Evolutionary conservation across 495 filamentous ascomycete genomes (phyloP).

Genomic region (Aspergillus coremiiformis): DNA sequence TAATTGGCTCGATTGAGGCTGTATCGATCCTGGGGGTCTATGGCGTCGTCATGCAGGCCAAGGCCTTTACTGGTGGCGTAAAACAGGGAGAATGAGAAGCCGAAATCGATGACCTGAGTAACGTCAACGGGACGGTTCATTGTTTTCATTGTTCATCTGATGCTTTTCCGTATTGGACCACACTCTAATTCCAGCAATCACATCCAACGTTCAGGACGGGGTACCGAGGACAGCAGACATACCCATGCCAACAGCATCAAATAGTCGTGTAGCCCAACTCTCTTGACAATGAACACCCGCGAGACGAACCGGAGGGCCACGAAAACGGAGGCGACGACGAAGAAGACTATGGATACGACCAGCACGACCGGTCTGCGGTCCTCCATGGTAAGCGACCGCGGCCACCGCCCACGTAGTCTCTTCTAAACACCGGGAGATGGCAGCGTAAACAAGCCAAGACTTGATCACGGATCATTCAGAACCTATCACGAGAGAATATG

Average conservation of each 20-base stretch:
- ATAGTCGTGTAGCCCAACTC: conserved; percentile 69
- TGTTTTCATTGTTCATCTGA: background rate
- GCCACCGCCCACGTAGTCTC: background rate
- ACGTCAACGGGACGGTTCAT: background rate
- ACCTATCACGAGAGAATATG: background rate
- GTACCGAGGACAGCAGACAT: conserved; percentile 16
- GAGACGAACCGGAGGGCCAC: conserved; percentile 66
- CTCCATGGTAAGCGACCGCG: conserved; percentile 29
- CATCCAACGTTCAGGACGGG: background rate
- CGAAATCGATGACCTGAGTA: conserved; percentile 59
- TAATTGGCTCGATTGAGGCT: conserved; percentile 63
- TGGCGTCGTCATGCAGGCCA: conserved; percentile 64
- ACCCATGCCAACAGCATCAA: conserved; percentile 81
- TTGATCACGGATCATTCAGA: background rate
- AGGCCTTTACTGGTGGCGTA: conserved; percentile 64
- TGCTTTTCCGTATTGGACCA: background rate
- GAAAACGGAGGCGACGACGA: conserved; percentile 60
- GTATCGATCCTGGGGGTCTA: conserved; percentile 38
- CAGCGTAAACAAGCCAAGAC: background rate
- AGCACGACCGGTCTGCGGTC: conserved; percentile 61
- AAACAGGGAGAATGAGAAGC: conserved; percentile 68
- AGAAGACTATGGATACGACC: conserved; percentile 63
- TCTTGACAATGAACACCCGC: conserved; percentile 63
- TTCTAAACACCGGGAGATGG: background rate
- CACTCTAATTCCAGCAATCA: background rate